Evolutionary conservation across 208 protist genomes (phyloP), one percentile per base, ranked within the genome.

Genomic region (Trypanosomatidae sp.): DNA sequence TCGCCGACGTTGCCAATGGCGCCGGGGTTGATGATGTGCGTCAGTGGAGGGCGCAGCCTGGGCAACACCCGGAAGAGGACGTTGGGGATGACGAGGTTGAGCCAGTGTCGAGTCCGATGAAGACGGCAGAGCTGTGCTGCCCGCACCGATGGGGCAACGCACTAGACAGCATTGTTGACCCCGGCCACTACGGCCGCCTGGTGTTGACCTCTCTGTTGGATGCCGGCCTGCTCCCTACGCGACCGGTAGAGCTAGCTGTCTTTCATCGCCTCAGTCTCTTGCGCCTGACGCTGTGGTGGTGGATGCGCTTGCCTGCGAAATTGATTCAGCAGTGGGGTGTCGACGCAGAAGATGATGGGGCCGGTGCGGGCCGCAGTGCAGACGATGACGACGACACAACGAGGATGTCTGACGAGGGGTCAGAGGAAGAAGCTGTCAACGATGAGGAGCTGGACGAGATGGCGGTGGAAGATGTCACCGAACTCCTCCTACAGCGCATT

Each of bases 261-360:
- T 69, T 77, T 82, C 44, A 30, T 17, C 65, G 75, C 60, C 69
- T 82, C 4, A 79, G 87, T 49, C 75, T 76, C 33, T 76, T 94
- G 44, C 87, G 77, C 33, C 76, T 96, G 49, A 56, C 80, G 62
- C 71, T 94, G 67, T 94, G 86, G 85, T 82, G 93, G 67, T 79
- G 92, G 58, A 47, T 91, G 69, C 62, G 73, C 15, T 71, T 91
- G 59, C 89, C 91, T 7, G 62, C 68, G 30, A 39, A 52, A 25
- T 9, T 85, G 44, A 66, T 96, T 9, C 55, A 67, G 36, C n/a
- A 47, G 62, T 95, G 91, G 89, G 78, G 76, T 36, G 56, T 77
- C 4, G 53, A 77, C 46, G 74, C 70, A 17, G 69, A 65, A 13
- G 75, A 62, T 36, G 59, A 78, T 15, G 81, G 71, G 19, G 75